Evolutionary conservation across 1,284 basidiomycete species (phyloP).

Genomic region (Ganoderma meredithae): DNA sequence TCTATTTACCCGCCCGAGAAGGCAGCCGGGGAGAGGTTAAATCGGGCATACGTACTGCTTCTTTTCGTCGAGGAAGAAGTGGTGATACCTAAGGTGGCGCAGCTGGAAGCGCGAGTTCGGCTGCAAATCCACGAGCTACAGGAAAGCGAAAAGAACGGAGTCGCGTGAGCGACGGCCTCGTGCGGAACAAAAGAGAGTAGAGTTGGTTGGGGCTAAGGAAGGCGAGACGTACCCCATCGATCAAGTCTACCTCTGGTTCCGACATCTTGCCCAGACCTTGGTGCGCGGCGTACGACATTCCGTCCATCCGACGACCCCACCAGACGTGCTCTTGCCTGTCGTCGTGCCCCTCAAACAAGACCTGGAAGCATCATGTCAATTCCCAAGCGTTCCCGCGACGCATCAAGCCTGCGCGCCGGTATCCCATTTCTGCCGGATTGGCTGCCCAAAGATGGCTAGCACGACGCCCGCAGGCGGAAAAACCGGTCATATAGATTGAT

Average conservation of each 20-base stretch:
- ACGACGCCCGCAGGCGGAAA: background rate
- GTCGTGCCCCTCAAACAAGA: slow-evolving; percentile 39
- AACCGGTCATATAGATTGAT: too few species aligned
- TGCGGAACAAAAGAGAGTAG: background rate
- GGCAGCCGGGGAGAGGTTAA: background rate
- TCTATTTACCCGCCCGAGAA: background rate
- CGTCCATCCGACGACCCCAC: slow-evolving; percentile 33
- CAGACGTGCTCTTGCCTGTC: slow-evolving; percentile 35
- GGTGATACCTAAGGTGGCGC: slow-evolving; percentile 37
- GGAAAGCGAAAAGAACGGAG: background rate
- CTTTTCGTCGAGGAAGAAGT: slow-evolving; percentile 39
- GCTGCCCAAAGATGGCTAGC: background rate
- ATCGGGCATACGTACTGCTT: slow-evolving; percentile 9
- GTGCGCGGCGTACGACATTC: slow-evolving; percentile 33
- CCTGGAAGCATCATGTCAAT: slow-evolving; percentile 20
- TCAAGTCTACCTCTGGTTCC: slow-evolving; percentile 34
- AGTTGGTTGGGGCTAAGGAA: background rate
- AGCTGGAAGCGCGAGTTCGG: slow-evolving; percentile 40
- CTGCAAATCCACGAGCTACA: slow-evolving; percentile 37
- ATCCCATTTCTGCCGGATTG: background rate
- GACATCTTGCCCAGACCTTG: slow-evolving; percentile 26
- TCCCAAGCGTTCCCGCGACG: background rate
- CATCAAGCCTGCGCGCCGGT: background rate
- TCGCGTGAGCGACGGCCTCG: background rate
- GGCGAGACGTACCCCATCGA: slow-evolving; percentile 35